Percentiles rank a stretch among this genome's conserved stretches.
Evolutionary conservation across 805 yeast species (phyloP).

Genomic region (Zygosaccharomyces siamensis): DNA sequence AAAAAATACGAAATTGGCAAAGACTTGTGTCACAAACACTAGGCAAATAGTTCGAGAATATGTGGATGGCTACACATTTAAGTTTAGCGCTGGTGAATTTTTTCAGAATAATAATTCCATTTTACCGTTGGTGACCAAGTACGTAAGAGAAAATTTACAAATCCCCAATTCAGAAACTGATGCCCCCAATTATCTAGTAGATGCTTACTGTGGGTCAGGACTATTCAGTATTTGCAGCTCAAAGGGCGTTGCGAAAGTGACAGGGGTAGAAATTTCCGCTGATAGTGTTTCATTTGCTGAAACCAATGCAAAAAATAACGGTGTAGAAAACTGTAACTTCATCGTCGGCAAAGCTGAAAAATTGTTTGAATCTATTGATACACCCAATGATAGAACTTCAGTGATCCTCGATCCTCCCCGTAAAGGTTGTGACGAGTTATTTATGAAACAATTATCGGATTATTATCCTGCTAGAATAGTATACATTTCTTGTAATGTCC

Average conservation of each 20-base stretch:
- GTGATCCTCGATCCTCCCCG: constrained; percentile 96
- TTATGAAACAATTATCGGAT: constrained; percentile 76
- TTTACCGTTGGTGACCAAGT: constrained; percentile 73
- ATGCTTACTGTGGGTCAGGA: constrained; percentile 96
- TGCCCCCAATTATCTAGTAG: constrained; percentile 68
- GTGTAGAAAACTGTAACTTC: constrained; percentile 72
- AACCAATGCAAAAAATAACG: constrained; percentile 70
- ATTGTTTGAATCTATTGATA: constrained; percentile 72
- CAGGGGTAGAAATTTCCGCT: constrained; percentile 92
- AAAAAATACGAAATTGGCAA: constrained; percentile 39
- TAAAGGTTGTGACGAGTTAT: constrained; percentile 90
- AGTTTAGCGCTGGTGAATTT: constrained; percentile 91
- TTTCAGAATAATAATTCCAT: constrained; percentile 95
- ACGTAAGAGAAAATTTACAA: constrained; percentile 68
- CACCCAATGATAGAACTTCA: constrained; percentile 72
- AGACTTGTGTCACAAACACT: constrained; percentile 73
- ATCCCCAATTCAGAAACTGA: constrained; percentile 40
- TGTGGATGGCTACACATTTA: constrained; percentile 69
- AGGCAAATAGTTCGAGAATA: constrained; percentile 77
- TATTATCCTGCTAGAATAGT: constrained; percentile 83
- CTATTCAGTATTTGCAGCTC: constrained; percentile 85
- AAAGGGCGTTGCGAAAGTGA: constrained; percentile 69
- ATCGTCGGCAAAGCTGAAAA: constrained; percentile 90
- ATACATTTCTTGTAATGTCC: constrained; percentile 96
- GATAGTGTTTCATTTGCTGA: constrained; percentile 87